phyloP scores from a whole-genome alignment of 2,329 filamentous ascomycete species.

The Paraphoma chrysanthemicola region DNA sequence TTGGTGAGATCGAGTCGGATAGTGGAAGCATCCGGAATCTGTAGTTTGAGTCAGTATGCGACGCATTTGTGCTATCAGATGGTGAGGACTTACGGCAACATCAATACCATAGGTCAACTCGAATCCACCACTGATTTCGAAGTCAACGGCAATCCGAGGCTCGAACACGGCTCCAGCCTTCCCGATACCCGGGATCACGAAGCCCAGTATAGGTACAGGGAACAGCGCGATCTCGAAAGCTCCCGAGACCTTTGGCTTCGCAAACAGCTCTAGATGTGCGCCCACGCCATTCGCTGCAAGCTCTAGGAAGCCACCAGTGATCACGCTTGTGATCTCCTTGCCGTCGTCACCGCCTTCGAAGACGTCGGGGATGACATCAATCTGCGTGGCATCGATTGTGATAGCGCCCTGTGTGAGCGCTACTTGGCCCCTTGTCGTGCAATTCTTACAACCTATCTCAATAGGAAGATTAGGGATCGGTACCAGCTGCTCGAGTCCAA shows the following conservation, averaged over 20 bases:
- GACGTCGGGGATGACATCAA: constrained; percentile 32
- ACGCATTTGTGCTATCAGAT: too few species aligned
- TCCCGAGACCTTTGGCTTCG: constrained; percentile 29
- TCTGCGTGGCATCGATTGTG: constrained; percentile 31
- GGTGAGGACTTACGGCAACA: constrained; percentile 32
- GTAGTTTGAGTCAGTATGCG: constrained; percentile 6
- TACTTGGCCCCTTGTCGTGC: constrained; percentile 39
- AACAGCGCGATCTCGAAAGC: constrained; percentile 31
- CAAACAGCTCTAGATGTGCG: constrained; percentile 45
- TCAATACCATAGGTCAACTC: constrained; percentile 48
- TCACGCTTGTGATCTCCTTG: constrained; percentile 32
- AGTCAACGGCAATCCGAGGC: constrained; percentile 34
- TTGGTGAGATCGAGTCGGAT: constrained; percentile 37
- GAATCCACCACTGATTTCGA: constrained; percentile 34
- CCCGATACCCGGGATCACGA: constrained; percentile 45
- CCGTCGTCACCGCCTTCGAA: constrained; percentile 31
- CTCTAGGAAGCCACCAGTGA: constrained; percentile 44
- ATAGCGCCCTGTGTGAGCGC: constrained; percentile 40
- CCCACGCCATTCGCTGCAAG: constrained; percentile 37
- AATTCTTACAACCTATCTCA: constrained; percentile 47
- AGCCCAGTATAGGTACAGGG: constrained; percentile 35
- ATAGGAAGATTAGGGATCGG: constrained; percentile 29
- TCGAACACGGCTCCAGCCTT: constrained; percentile 45
- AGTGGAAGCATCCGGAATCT: constrained; percentile 39
- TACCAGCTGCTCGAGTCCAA: constrained; percentile 14